A percentile compares a stretch with the other conserved stretches of the same genome.
These are phyloP conservation scores for Penicillium sp. DNA, from an alignment of 2,329 filamentous ascomycete genomes.

Conservation along the genomic window DNA sequence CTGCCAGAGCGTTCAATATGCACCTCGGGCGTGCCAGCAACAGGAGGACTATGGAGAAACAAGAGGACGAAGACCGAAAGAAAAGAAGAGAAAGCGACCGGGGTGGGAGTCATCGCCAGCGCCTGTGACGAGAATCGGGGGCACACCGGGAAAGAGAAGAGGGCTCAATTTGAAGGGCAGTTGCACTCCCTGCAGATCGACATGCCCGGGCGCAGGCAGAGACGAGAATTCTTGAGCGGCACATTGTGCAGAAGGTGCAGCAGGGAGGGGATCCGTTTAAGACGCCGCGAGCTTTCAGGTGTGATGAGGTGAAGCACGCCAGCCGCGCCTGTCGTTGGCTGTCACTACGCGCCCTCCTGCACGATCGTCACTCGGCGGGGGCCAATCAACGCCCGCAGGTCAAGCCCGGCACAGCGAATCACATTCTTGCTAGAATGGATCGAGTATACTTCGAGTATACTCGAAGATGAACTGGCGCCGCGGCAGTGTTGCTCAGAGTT, in stretches of 20 bases:
- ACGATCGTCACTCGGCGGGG: conserved; percentile 22
- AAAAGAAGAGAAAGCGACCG: conserved; percentile 49
- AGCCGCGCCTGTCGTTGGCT: conserved; percentile 26
- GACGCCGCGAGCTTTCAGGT: conserved; percentile 22
- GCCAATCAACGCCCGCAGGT: conserved; percentile 16
- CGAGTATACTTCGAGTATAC: not conserved
- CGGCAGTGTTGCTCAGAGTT: no score
- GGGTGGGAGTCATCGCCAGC: conserved; percentile 19
- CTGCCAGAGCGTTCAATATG: conserved; percentile 51
- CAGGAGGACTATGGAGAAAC: conserved; percentile 36
- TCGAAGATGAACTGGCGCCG: not conserved
- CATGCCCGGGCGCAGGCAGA: conserved; percentile 12
- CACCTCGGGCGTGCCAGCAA: conserved; percentile 9
- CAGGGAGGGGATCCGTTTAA: conserved; percentile 19
- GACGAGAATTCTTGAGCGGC: conserved; percentile 27
- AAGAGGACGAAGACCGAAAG: conserved; percentile 50
- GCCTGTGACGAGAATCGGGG: conserved; percentile 9
- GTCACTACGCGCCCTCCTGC: conserved; percentile 30
- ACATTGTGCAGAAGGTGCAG: conserved; percentile 23
- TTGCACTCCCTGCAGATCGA: conserved; percentile 21
- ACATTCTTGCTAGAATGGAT: no score
- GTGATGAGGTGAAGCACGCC: conserved; percentile 28
- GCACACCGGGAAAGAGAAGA: conserved; percentile 12
- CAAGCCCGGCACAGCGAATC: no score
- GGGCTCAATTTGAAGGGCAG: conserved; percentile 15